phyloP scores from a whole-genome alignment of 1,139 yeast species.

The Suhomyces wounanorum region DNA sequence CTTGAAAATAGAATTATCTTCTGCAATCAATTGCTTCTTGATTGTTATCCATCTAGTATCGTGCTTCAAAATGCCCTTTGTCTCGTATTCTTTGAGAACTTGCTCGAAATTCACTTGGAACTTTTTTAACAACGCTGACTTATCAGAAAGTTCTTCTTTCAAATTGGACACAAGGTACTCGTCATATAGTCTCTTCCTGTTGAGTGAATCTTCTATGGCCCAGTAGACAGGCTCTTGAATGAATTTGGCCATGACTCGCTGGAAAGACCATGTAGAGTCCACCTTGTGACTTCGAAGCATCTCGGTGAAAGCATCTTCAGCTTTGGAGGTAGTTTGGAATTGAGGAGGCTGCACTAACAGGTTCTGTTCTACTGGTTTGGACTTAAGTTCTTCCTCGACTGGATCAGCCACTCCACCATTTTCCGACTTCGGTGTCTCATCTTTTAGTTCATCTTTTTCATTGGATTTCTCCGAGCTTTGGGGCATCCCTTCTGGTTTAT shows the following conservation, averaged over 20 bases:
- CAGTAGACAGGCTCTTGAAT: conserved; percentile 68
- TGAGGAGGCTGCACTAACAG: conserved; percentile 19
- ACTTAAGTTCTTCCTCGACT: conserved; percentile 17
- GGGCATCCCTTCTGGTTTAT: conserved; percentile 54
- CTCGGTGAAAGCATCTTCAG: conserved; percentile 48
- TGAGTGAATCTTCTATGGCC: conserved; percentile 61
- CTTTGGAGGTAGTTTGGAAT: conserved; percentile 31
- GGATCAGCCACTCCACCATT: conserved; percentile 7
- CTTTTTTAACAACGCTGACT: conserved; percentile 52
- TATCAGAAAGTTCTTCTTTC: conserved; percentile 55
- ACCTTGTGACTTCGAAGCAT: conserved; percentile 58
- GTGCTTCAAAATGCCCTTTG: conserved; percentile 45
- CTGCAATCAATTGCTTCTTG: conserved; percentile 46
- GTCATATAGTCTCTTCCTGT: conserved; percentile 65
- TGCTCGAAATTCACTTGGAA: conserved; percentile 56
- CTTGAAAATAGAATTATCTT: conserved; percentile 66
- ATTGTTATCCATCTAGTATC: conserved; percentile 70
- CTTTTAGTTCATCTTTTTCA: not conserved
- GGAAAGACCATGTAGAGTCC: conserved; percentile 78
- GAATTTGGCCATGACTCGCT: conserved; percentile 60
- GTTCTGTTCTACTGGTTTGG: conserved; percentile 10
- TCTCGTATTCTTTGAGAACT: conserved; percentile 43
- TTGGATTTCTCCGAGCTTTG: not conserved
- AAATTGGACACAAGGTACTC: conserved; percentile 58
- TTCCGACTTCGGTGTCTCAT: conserved; percentile 1